Evolutionary conservation across 1,284 basidiomycete genomes (phyloP).

Genomic region (Coniferiporia weirii): DNA sequence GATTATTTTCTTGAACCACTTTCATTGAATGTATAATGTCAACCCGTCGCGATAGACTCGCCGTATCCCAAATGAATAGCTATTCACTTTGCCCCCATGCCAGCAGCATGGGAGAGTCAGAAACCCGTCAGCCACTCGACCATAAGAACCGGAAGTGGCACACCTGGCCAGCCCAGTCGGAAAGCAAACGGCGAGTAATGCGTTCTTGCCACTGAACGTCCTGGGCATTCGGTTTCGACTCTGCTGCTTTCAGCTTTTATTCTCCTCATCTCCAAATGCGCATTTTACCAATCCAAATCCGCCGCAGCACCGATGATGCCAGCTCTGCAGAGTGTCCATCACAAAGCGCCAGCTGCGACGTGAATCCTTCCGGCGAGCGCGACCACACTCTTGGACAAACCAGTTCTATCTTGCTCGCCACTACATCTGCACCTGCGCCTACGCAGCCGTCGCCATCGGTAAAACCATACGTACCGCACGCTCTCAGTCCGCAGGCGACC

Average conservation of each 20-base stretch:
- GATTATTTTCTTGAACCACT: too few species aligned
- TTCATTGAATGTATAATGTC: too few species aligned
- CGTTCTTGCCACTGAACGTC: too few species aligned
- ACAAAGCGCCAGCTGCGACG: constrained; percentile 5
- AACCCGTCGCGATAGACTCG: too few species aligned
- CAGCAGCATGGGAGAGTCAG: too few species aligned
- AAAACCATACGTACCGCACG: neutral
- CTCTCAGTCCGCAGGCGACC: constrained; percentile 3
- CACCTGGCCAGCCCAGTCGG: too few species aligned
- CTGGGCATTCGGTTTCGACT: neutral
- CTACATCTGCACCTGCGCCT: neutral
- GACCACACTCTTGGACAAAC: constrained; percentile 13
- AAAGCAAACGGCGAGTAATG: too few species aligned
- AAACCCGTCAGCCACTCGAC: neutral
- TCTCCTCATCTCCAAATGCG: neutral
- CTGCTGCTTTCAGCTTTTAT: neutral
- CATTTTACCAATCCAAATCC: neutral
- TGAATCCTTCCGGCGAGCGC: constrained; percentile 7
- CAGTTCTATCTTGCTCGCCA: constrained; percentile 3
- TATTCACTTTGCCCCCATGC: too few species aligned
- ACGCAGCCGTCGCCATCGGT: neutral
- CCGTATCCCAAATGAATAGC: too few species aligned
- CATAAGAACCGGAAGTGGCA: neutral
- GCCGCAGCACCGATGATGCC: constrained; percentile 13
- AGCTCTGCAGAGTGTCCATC: constrained; percentile 11